phyloP scores from a whole-genome alignment of 2,329 filamentous ascomycete genomes.

The Talaromyces islandicus region DNA sequence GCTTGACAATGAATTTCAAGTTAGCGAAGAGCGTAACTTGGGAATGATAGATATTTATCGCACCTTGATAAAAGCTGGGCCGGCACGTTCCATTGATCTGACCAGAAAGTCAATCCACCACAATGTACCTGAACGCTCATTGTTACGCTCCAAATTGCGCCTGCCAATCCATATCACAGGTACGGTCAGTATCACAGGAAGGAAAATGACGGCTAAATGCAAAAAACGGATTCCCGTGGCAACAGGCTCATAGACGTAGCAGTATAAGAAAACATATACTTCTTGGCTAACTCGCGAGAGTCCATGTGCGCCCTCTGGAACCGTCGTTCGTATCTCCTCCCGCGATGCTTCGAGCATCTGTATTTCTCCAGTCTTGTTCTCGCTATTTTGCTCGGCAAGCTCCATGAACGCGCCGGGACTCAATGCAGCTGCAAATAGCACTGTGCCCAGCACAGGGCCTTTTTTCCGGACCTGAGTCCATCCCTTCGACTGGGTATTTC shows the following conservation, averaged over 20 bases:
- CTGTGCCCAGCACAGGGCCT: slow-evolving; percentile 20
- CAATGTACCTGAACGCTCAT: slow-evolving; percentile 73
- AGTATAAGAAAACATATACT: slow-evolving; percentile 62
- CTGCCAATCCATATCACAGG: slow-evolving; percentile 75
- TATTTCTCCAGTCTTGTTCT: slow-evolving; percentile 63
- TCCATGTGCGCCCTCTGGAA: slow-evolving; percentile 57
- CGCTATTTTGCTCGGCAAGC: slow-evolving; percentile 46
- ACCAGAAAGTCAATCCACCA: slow-evolving; percentile 96
- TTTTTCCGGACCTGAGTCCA: slow-evolving; percentile 16
- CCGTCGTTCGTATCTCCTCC: slow-evolving; percentile 65
- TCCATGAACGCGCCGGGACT: slow-evolving; percentile 56
- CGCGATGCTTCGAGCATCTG: slow-evolving; percentile 82
- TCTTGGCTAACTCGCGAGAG: slow-evolving; percentile 54
- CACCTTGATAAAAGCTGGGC: slow-evolving; percentile 95
- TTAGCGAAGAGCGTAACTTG: neutral
- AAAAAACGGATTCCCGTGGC: slow-evolving; percentile 84
- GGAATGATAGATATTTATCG: neutral
- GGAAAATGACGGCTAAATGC: slow-evolving; percentile 80
- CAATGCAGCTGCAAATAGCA: slow-evolving; percentile 39
- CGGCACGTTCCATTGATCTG: slow-evolving; percentile 81
- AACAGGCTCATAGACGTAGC: slow-evolving; percentile 62
- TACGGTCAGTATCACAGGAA: slow-evolving; percentile 76
- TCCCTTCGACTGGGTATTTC: slow-evolving; percentile 9
- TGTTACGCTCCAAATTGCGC: slow-evolving; percentile 57
- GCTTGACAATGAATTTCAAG: slow-evolving; percentile 39